A percentile compares a stretch with the other conserved stretches of the same genome.
These are phyloP conservation scores for Clathrospora elynae DNA, from an alignment of 2,329 filamentous ascomycete species.

Conservation along the genomic window DNA sequence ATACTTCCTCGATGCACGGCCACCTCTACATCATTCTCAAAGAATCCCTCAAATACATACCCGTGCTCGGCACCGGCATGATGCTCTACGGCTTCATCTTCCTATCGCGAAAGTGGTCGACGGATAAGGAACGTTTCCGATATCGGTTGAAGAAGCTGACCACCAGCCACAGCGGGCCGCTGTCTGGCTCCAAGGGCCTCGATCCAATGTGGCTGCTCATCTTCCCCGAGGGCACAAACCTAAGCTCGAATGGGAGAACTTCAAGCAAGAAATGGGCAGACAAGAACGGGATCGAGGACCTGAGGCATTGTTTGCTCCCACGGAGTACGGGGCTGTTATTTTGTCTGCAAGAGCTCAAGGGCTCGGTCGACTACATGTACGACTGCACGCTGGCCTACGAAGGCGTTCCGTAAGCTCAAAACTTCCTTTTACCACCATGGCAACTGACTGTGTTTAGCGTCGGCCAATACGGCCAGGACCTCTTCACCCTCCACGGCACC, in stretches of 20 bases:
- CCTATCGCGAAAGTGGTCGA: slow-evolving; percentile 87
- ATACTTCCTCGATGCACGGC: slow-evolving; percentile 78
- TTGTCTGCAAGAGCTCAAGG: slow-evolving; percentile 75
- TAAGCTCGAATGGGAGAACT: slow-evolving; percentile 71
- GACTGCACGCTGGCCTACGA: slow-evolving; percentile 97
- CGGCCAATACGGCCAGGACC: slow-evolving; percentile 77
- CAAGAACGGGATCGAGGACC: slow-evolving; percentile 72
- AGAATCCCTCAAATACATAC: slow-evolving; percentile 81
- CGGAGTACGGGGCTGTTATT: slow-evolving; percentile 81
- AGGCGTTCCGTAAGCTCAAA: slow-evolving; percentile 76
- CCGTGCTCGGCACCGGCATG: slow-evolving; percentile 82
- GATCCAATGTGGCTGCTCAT: slow-evolving; percentile 90
- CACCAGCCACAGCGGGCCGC: slow-evolving; percentile 47
- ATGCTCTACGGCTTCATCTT: slow-evolving; percentile 89
- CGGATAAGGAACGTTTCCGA: slow-evolving; percentile 74
- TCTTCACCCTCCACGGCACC: slow-evolving; percentile 82
- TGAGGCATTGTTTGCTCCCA: slow-evolving; percentile 74
- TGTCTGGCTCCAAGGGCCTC: slow-evolving; percentile 54
- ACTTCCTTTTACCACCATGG: background rate
- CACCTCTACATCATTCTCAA: slow-evolving; percentile 91
- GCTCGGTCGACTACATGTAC: slow-evolving; percentile 79
- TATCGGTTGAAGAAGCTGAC: slow-evolving; percentile 76
- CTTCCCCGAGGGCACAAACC: slow-evolving; percentile 86
- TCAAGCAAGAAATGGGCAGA: slow-evolving; percentile 76
- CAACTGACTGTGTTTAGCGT: slow-evolving; percentile 30